phyloP scores from a whole-genome alignment of 192 early-diverging fungal species.

The Chytriomyces hyalinus region DNA sequence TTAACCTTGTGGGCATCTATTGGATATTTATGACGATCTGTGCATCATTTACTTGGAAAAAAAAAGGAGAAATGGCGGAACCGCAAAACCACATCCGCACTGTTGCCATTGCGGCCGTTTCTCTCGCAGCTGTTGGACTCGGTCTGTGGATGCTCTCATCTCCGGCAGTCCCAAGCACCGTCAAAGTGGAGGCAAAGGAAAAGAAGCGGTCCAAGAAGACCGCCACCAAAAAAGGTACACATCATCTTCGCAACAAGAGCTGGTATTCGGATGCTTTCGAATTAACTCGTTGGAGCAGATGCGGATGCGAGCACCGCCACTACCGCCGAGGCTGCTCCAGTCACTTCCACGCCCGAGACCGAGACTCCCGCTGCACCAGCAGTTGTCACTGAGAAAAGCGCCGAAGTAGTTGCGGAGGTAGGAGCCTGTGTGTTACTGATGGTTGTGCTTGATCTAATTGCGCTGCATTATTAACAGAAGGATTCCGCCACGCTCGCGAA shows the following conservation, averaged over 20 bases:
- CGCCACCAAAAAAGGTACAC: neutral
- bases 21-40: neutral
- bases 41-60: neutral
- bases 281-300: too few relatives aligned
- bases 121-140: slow-evolving; percentile 37
- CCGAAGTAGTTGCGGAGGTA: neutral
- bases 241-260: neutral
- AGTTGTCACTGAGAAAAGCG: neutral
- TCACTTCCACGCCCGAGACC: neutral
- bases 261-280: too few relatives aligned
- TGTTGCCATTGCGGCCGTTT: slow-evolving; percentile 23
- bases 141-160: slow-evolving; percentile 32
- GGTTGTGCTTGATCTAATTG: too few relatives aligned
- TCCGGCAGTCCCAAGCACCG: neutral
- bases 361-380: neutral
- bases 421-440: neutral
- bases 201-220: slow-evolving; percentile 1
- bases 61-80: neutral
- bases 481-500: slow-evolving; percentile 25
- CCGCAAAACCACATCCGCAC: neutral
- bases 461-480: neutral
- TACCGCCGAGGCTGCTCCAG: neutral
- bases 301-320: slow-evolving; percentile 13
- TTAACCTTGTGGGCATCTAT: too few relatives aligned
- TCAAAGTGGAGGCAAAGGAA: slow-evolving; percentile 8